A percentile compares a stretch with the other conserved stretches of the same genome.
Evolutionary conservation across 192 early-diverging fungal species (phyloP).

Genomic region (Backusella macrospora): DNA sequence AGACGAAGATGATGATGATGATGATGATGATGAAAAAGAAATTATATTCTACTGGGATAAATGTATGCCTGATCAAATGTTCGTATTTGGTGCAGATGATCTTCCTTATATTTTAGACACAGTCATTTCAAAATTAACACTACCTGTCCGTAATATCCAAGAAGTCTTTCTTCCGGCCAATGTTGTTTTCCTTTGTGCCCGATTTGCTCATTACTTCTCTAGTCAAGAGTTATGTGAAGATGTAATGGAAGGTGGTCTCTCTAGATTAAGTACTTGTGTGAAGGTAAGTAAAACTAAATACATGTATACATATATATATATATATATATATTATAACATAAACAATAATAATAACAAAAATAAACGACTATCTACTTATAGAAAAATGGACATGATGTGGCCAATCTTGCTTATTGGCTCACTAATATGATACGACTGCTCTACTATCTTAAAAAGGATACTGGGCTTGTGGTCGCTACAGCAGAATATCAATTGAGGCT

Average conservation of each 20-base stretch:
- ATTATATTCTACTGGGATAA: constrained; percentile 61
- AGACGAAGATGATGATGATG: neutral
- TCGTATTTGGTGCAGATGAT: constrained; percentile 78
- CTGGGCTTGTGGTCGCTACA: constrained; percentile 66
- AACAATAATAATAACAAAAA: neutral
- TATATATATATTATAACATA: neutral
- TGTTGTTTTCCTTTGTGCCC: constrained; percentile 82
- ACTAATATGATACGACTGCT: constrained; percentile 81
- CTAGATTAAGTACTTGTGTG: constrained; percentile 54
- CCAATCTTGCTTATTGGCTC: constrained; percentile 77
- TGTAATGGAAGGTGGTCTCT: constrained; percentile 62
- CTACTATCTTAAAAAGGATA: constrained; percentile 88
- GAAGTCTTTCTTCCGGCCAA: constrained; percentile 78
- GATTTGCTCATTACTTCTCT: constrained; percentile 86
- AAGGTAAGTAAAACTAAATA: constrained; percentile 43
- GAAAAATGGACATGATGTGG: constrained; percentile 22
- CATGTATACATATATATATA: too few relatives aligned
- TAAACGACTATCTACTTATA: neutral
- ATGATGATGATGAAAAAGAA: constrained; percentile 49
- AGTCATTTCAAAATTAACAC: constrained; percentile 65
- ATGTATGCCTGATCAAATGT: constrained; percentile 91
- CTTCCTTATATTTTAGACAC: constrained; percentile 74
- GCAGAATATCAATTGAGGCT: constrained; percentile 75
- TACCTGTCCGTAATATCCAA: constrained; percentile 57
- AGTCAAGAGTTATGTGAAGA: constrained; percentile 70